phyloP scores from a whole-genome alignment of 148 eudicot species.

The Beta vulgaris region DNA sequence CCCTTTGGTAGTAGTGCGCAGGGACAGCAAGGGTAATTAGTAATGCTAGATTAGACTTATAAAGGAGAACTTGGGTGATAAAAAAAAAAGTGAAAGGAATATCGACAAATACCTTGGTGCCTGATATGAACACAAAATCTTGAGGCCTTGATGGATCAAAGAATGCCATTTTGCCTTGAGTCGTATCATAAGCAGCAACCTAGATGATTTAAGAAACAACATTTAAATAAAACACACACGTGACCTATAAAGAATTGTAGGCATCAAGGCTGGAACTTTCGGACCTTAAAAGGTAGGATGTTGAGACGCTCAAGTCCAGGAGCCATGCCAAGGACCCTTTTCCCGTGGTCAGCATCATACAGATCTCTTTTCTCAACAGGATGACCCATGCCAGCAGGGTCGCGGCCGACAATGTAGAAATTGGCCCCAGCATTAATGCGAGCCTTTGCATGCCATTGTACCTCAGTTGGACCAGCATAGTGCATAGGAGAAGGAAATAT shows the following conservation, averaged over 20 bases:
- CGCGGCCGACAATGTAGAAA: conserved; percentile 91
- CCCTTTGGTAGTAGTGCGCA: too few species aligned
- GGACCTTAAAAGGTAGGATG: conserved; percentile 88
- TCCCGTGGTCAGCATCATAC: conserved; percentile 89
- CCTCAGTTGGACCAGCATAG: conserved; percentile 98
- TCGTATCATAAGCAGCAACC: conserved; percentile 97
- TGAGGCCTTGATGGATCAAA: conserved; percentile 90
- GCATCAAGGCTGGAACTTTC: background rate
- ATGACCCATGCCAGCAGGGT: conserved; percentile 97
- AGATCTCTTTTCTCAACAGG: conserved; percentile 81
- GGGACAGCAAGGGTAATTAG: too few species aligned
- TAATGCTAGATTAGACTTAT: background rate
- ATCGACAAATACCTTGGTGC: conserved; percentile 65
- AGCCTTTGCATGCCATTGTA: conserved; percentile 98
- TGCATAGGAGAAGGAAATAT: conserved; percentile 98
- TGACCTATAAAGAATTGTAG: background rate
- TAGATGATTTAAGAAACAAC: conserved; percentile 22
- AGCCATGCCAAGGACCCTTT: conserved; percentile 89
- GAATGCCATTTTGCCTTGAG: conserved; percentile 88
- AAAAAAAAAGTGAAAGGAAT: too few species aligned
- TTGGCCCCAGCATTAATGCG: conserved; percentile 95
- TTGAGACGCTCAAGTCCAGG: conserved; percentile 85
- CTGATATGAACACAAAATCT: conserved; percentile 90
- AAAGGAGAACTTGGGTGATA: too few species aligned
- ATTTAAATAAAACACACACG: background rate